A percentile compares a stretch with the other conserved stretches of the same genome.
phyloP scores from a whole-genome alignment of 805 yeast genomes.

The Wickerhamomyces chambardii region DNA sequence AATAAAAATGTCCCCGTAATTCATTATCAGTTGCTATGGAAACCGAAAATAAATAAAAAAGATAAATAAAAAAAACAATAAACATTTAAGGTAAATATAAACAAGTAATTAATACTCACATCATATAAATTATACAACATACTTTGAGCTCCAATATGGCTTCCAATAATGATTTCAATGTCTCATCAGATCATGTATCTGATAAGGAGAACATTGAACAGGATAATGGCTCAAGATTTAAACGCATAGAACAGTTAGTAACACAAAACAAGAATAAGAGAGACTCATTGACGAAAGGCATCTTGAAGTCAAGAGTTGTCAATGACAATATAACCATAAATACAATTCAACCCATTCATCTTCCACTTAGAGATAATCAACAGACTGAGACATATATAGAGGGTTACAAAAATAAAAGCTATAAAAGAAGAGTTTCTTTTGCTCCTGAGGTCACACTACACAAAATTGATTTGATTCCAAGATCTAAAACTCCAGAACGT shows the following conservation, averaged over 20 bases:
- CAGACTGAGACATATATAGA: not conserved
- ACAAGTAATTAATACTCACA: too few relatives aligned
- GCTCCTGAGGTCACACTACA: slow-evolving; percentile 22
- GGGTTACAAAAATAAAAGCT: slow-evolving; percentile 7
- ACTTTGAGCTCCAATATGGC: too few relatives aligned
- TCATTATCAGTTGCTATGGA: too few relatives aligned
- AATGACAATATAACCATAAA: slow-evolving; percentile 10
- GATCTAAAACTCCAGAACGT: slow-evolving; percentile 5
- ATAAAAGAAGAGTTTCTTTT: slow-evolving; percentile 19
- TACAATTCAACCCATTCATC: slow-evolving; percentile 2
- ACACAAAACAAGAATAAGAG: slow-evolving; percentile 7
- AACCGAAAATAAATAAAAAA: too few relatives aligned
- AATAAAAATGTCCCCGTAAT: too few relatives aligned
- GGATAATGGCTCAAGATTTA: too few relatives aligned
- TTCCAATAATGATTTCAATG: too few relatives aligned
- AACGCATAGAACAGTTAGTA: too few relatives aligned
- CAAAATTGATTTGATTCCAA: slow-evolving; percentile 15
- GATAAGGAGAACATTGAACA: not conserved
- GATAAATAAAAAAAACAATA: too few relatives aligned
- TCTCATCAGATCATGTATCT: too few relatives aligned
- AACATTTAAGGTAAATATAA: too few relatives aligned
- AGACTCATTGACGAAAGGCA: slow-evolving; percentile 15
- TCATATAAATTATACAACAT: too few relatives aligned
- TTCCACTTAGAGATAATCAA: slow-evolving; percentile 9
- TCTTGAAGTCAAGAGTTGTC: slow-evolving; percentile 8